Evolutionary conservation across 2,329 filamentous ascomycete genomes (phyloP).

Genomic region (Cercospora berteroae): DNA sequence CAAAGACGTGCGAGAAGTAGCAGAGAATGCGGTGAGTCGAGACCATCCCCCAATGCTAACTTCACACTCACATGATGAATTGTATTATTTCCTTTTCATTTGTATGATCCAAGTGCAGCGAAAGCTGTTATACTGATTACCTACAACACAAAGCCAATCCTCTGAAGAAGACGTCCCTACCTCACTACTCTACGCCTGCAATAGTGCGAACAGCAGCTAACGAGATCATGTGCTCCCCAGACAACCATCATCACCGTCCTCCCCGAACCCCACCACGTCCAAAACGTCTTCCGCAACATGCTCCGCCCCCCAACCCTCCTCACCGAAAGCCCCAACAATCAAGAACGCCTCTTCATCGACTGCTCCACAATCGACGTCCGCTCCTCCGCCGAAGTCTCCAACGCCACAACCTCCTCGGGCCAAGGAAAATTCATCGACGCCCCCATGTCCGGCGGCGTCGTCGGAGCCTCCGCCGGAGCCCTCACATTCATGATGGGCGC

Average conservation of each 20-base stretch:
- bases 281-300: constrained; percentile 75
- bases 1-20: constrained; percentile 59
- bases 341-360: constrained; percentile 81
- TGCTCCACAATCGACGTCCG: constrained; percentile 93
- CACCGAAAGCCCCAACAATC: constrained; percentile 46
- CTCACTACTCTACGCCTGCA: not conserved
- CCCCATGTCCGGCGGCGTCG: constrained; percentile 94
- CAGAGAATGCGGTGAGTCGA: constrained; percentile 63
- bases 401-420: constrained; percentile 62
- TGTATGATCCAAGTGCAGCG: constrained; percentile 71
- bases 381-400: constrained; percentile 75
- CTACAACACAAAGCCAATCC: constrained; percentile 67
- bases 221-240: constrained; percentile 46
- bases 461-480: constrained; percentile 81
- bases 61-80: constrained; percentile 20
- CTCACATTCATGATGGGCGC: constrained; percentile 95
- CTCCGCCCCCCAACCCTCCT: constrained; percentile 59
- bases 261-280: constrained; percentile 84
- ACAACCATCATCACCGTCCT: constrained; percentile 84
- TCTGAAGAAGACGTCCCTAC: constrained; percentile 51
- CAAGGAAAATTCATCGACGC: constrained; percentile 85
- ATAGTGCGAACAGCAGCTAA: not conserved
- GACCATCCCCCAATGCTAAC: not conserved
- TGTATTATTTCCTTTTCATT: constrained; percentile 44
- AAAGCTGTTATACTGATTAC: constrained; percentile 61